Conservation (phyloP, 1,284 basidiomycete genomes). For the Leccinum pachyderme region DNA sequence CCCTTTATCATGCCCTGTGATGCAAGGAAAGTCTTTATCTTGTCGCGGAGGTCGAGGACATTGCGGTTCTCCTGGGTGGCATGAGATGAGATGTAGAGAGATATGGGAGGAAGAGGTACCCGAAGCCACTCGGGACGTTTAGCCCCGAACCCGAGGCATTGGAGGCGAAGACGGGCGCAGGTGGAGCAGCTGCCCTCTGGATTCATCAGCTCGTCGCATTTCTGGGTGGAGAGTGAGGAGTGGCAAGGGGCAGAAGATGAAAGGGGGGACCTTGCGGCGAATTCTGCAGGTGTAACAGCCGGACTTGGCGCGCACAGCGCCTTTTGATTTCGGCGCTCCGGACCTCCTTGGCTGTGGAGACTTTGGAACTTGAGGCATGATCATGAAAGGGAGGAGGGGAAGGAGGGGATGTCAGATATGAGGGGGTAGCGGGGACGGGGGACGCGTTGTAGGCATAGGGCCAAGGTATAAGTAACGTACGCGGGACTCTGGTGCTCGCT, state of each 20-base stretch:
- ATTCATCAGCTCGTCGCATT: conserved; percentile 76
- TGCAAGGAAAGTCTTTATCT: conserved; percentile 73
- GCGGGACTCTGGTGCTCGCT: conserved; percentile 5
- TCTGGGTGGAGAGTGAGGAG: conserved; percentile 42
- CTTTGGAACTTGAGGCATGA: conserved; percentile 39
- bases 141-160: conserved; percentile 80
- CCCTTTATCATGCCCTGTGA: conserved; percentile 84
- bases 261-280: conserved; percentile 61
- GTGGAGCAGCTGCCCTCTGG: conserved; percentile 65
- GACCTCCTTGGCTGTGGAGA: conserved; percentile 40
- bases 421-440: conserved; percentile 13
- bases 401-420: conserved; percentile 9
- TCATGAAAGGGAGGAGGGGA: not conserved
- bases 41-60: conserved; percentile 64
- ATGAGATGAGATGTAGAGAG: conserved; percentile 11
- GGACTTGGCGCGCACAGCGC: conserved; percentile 75
- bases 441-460: conserved; percentile 27
- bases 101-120: conserved; percentile 40
- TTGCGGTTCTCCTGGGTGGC: conserved; percentile 59
- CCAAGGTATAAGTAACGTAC: conserved; percentile 35
- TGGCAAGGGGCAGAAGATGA: conserved; percentile 11
- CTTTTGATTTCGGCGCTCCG: conserved; percentile 69
- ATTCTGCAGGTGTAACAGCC: conserved; percentile 85
- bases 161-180: conserved; percentile 74
- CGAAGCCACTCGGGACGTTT: conserved; percentile 84